Evolutionary conservation across 208 protist species (phyloP), one percentile per base, ranked within the genome.

Genomic region (Leptomonas pyrrhocoris): DNA sequence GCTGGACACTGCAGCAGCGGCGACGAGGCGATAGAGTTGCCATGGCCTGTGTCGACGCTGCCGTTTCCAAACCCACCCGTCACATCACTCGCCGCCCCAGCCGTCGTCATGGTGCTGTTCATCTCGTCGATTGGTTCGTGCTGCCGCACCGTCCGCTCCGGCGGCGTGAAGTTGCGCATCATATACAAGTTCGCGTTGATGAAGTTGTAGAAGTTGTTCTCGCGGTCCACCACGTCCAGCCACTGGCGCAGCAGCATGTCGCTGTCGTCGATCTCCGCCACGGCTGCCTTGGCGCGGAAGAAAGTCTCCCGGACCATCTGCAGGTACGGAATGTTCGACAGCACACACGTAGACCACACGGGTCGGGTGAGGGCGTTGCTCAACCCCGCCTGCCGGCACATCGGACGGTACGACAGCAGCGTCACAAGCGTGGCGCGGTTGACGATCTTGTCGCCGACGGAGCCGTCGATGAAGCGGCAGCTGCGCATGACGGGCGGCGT

Each of bases 261-360:
- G 21, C 58, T 27, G 55, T 78, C 72, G 23, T 81, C 76, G 13
- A 85, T 64, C 57, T 85, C 80, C n/a, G 80, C 80, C 1, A 80
- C 75, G 1, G 80, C 80, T 5, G 76, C 80, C 40, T 77, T 73
- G 18, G 73, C 73, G 28, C 75, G 72, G 53, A 83, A 83, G 65
- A 78, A 83, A n/a, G 73, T 83, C 57, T 86, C 81, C 4, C 81
- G 81, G 36, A 77, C 73, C 64, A 85, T 71, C 49, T 83, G 85
- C 34, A 90, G 59, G 16, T 80, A 70, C 31, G 85, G 75, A 19
- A 87, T 80, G 56, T 85, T 85, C 27, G 75, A 82, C 25, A 84
- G 31, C 23, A 74, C 62, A n/a, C 73, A 79, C 16, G 61, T 73
- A 2, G 80, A 55, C 85, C 85, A 87, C 34, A 87, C 56, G 13